Base-by-base conservation (phyloP, 176 grass and related monocot genomes). In the Otatea glauca region DNA sequence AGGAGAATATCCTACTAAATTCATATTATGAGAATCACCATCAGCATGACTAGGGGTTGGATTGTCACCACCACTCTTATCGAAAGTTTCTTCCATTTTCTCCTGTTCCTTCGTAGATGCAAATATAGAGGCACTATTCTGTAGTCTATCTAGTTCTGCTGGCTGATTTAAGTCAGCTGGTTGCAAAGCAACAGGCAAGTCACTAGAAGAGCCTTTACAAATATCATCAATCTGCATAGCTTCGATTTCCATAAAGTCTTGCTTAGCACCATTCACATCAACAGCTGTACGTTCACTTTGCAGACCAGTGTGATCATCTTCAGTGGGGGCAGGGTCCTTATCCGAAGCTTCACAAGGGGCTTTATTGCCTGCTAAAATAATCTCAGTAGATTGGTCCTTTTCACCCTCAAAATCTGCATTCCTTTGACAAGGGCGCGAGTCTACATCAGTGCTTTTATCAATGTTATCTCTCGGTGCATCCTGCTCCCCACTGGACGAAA, bases 1-100 rank as follows among this genome's bases (percentile, higher is more conserved):
- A 34, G 87, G 72, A 74, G 74, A 84, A 79, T 88, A 81, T 49
- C 78, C 82, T 50, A 81, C 86, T 72, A 91, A 49, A 91, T 74
- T 67, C 47, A 81, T 7, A 69, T 20, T 15, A 34, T 38, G 82
- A 45, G 79, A 68, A 83, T 37, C 50, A 74, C 68, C 84, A 74
- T 79, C 43, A 32, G 13, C 23, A 35, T 9, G 41, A 24, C 41
- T 68, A 62, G 6, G 14, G 25, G 15, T 83, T 74, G 63, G 43
- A 54, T 25, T 51, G 7, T 83, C 80, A 79, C 50, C 67, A 67
- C 60, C 62, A 68, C 42, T 80, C 44, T 53, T 58, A 20, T 10
- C 24, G 18, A 66, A 78, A 54, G 42, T 61, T 60, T 48, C 84
- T 44, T 87, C 41, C 2, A 20, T 6, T 55, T 64, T 86, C 54